These are phyloP conservation scores for Colletotrichum chlorophyti DNA, from an alignment of 2,329 filamentous ascomycete genomes.

Conservation along the genomic window DNA sequence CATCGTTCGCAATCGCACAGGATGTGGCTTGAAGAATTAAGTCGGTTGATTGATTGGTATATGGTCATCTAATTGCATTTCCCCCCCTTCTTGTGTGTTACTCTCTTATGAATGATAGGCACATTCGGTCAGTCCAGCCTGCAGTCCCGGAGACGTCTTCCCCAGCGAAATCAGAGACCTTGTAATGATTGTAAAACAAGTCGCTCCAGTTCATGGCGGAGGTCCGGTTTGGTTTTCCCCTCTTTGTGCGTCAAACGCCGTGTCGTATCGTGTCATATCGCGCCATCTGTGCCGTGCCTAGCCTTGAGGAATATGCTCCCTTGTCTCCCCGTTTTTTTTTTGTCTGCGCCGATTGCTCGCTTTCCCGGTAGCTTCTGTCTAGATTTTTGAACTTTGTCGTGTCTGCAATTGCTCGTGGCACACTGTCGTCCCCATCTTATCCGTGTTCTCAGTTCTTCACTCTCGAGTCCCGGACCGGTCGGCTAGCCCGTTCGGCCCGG, in stretches of 20 bases:
- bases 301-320: not conserved
- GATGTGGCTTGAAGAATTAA: not conserved
- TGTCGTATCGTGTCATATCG: too few species aligned
- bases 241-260: too few species aligned
- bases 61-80: not conserved
- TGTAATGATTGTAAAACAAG: not conserved
- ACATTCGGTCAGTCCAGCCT: not conserved
- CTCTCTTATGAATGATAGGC: not conserved
- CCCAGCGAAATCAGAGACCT: too few species aligned
- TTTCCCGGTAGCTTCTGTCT: not conserved
- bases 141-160: too few species aligned
- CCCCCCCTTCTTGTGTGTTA: not conserved
- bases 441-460: conserved; percentile 19
- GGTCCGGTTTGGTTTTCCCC: conserved; percentile 1
- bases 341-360: conserved; percentile 12
- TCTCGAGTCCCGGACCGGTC: conserved; percentile 18
- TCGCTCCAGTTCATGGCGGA: not conserved
- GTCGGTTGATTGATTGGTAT: not conserved
- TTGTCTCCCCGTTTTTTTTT: too few species aligned
- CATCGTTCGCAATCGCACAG: too few species aligned
- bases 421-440: not conserved
- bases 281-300: not conserved
- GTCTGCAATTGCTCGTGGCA: too few species aligned
- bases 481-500: conserved; percentile 21
- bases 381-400: not conserved